These are phyloP conservation scores for Collybia sordida DNA, from an alignment of 768 basidiomycete genomes.

Conservation along the genomic window DNA sequence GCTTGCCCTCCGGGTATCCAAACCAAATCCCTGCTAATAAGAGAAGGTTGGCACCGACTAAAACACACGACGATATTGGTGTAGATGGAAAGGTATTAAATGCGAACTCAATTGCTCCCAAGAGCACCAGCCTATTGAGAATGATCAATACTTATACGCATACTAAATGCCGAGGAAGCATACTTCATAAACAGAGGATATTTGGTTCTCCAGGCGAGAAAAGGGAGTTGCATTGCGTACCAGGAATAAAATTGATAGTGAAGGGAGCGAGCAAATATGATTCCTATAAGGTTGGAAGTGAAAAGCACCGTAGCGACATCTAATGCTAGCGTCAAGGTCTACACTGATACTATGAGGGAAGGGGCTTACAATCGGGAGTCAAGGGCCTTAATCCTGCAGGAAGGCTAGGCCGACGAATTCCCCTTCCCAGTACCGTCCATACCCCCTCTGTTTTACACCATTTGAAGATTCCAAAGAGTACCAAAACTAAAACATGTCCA, in stretches of 20 bases:
- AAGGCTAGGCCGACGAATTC: conserved; percentile 46
- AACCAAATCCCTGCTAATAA: conserved; percentile 35
- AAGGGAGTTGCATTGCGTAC: conserved; percentile 91
- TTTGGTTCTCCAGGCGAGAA: conserved; percentile 73
- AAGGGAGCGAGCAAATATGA: conserved; percentile 88
- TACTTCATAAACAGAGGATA: conserved; percentile 67
- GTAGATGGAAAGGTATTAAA: conserved; percentile 93
- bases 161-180: conserved; percentile 18
- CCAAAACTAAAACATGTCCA: conserved; percentile 60
- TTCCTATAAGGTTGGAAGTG: conserved; percentile 90
- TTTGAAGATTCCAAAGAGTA: conserved; percentile 63
- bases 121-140: conserved; percentile 51
- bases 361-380: conserved; percentile 62
- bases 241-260: conserved; percentile 99
- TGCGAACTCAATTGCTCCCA: conserved; percentile 72
- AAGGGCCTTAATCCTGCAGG: conserved; percentile 48
- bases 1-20: conserved; percentile 5
- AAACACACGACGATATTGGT: conserved; percentile 27
- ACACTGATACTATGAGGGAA: conserved; percentile 1
- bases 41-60: conserved; percentile 24
- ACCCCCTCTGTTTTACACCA: conserved; percentile 80
- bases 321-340: conserved; percentile 27
- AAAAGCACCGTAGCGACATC: conserved; percentile 81
- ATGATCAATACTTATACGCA: conserved; percentile 5
- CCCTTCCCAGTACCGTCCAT: conserved; percentile 50